These are phyloP conservation scores for Lepidium sativum DNA, from an alignment of 345 rosid genomes.

Conservation along the genomic window DNA sequence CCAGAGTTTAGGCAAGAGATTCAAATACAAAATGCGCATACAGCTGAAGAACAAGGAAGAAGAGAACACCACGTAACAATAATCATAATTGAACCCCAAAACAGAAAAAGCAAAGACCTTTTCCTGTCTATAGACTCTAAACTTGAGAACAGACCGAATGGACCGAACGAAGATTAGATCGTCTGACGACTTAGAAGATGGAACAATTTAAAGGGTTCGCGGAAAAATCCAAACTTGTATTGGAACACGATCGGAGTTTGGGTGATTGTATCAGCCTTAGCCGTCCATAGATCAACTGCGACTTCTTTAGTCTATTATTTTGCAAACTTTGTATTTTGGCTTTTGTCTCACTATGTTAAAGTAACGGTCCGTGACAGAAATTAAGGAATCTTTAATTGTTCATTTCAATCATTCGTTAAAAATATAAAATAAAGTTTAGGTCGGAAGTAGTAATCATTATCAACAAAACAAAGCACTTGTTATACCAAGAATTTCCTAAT, in stretches of 20 bases:
- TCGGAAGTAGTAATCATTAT: too few relatives aligned
- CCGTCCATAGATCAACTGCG: slow-evolving; percentile 26
- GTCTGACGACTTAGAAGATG: background rate
- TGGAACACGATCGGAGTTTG: slow-evolving; percentile 13
- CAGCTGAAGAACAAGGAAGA: background rate
- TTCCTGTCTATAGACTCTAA: slow-evolving; percentile 11
- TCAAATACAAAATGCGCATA: too few relatives aligned
- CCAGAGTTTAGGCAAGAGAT: background rate
- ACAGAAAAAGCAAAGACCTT: background rate
- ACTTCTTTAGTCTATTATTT: slow-evolving; percentile 1
- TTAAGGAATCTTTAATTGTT: slow-evolving; percentile 1
- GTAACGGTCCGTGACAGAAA: slow-evolving; percentile 16
- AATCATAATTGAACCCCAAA: background rate
- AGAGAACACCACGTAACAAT: background rate
- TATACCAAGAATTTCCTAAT: background rate
- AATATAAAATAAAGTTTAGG: slow-evolving; percentile 10
- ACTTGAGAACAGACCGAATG: background rate
- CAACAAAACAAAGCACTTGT: background rate
- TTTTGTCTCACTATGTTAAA: slow-evolving; percentile 16
- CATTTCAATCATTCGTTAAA: background rate
- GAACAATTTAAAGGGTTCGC: background rate
- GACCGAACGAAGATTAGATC: background rate
- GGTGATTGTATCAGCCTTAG: background rate
- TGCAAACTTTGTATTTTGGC: slow-evolving; percentile 1
- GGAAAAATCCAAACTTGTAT: background rate